Conservation (phyloP, 2,329 filamentous ascomycete genomes). For the Aspergillus japonicus region DNA sequence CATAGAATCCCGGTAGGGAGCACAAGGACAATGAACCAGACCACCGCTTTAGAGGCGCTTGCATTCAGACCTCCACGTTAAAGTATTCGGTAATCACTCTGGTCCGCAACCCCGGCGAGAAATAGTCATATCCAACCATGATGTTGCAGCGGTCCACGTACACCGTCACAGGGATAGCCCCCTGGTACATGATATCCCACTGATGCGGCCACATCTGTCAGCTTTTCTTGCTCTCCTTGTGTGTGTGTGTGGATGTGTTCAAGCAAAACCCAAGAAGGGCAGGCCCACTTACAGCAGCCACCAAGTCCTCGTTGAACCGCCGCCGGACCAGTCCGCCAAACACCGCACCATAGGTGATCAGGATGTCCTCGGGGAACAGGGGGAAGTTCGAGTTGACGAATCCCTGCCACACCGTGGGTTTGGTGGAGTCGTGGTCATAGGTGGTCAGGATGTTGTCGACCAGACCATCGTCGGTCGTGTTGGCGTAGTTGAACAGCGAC, state of each 20-base stretch:
- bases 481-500: constrained; percentile 39
- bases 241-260: no score
- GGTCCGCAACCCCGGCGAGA: constrained; percentile 1
- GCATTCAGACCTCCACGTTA: not conserved
- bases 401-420: constrained; percentile 31
- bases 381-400: constrained; percentile 43
- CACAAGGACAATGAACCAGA: no score
- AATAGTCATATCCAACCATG: constrained; percentile 40
- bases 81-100: not conserved
- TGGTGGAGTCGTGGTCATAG: constrained; percentile 15
- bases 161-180: constrained; percentile 36
- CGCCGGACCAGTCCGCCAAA: constrained; percentile 22
- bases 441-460: constrained; percentile 40
- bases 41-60: no score
- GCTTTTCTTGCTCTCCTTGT: not conserved
- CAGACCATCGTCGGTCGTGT: constrained; percentile 34
- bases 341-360: constrained; percentile 23
- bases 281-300: constrained; percentile 11
- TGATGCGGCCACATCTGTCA: constrained; percentile 13
- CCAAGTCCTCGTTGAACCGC: constrained; percentile 10
- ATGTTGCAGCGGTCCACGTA: constrained; percentile 36
- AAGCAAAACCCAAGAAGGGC: not conserved
- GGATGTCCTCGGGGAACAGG: constrained; percentile 30
- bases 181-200: constrained; percentile 41
- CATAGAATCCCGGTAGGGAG: no score